Evolutionary conservation across 192 early-diverging fungal species (phyloP), one percentile per base, ranked within the genome.

Genomic region (Coemansia sp.): DNA sequence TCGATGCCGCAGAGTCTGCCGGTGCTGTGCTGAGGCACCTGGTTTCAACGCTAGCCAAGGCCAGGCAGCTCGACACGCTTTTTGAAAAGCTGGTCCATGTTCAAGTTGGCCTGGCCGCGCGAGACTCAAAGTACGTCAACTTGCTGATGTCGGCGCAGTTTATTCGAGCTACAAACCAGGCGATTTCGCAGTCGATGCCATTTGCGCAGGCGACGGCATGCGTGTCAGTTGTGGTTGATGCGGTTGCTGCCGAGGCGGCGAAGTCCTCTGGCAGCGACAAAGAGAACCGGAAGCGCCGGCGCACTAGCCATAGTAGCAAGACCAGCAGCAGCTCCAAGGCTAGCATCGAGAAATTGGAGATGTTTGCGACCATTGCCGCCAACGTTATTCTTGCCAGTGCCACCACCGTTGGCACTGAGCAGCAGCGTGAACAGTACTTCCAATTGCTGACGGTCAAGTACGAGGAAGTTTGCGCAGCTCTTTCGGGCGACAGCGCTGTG

Each of bases 111-210:
- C 43, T 1, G 41, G 11, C 41, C 29, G 25, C 42, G 2, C 19
- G 12, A 1, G 32, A 19, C 43, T 54, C 51, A 31, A 54, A 32
- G 29, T 17, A 32, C 17, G 51, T 54, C 5, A 81, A 75, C 40
- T 24, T 75, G 35, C 54, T 81, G 31, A 39, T 65, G 25, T 59
- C 66, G 17, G 66, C 62, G 10, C 32, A 29, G 19, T 75, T 75
- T 54, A 41, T 72, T 58, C 49, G 45, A 12, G 39, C 43, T 12
- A 20, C 74, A 38, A 56, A 46, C 27, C 45, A 12, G 31, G 69
- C 73, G 17, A 67, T 81, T 2, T 54, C 71, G 25, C 74, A 71
- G 53, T 42, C 70, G 2, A 83, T 83, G 80, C 80, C 80, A 19
- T 73, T 70, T 74, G 65, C 51, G 6, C 80, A 77, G 49, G 65